Evolutionary conservation across 2,329 filamentous ascomycete species (phyloP).

Genomic region (Fusarium azukiicola): DNA sequence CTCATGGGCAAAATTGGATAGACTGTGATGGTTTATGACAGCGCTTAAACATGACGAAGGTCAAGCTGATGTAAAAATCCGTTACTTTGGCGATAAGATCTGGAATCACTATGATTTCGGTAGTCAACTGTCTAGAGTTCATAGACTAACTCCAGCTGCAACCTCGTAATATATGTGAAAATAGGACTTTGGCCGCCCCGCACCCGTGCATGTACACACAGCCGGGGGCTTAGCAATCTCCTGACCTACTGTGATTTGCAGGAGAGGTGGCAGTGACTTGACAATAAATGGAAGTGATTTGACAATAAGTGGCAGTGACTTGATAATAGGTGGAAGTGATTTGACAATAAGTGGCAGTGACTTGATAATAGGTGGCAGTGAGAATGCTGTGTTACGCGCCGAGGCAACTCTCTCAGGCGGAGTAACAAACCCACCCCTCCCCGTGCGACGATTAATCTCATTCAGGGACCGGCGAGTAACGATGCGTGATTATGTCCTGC

Average conservation of each 20-base stretch:
- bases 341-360: too few species aligned
- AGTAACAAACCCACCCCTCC: background rate
- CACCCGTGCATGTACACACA: background rate
- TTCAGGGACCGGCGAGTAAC: background rate
- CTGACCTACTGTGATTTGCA: background rate
- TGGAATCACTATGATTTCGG: too few species aligned
- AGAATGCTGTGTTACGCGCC: background rate
- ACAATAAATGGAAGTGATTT: too few species aligned
- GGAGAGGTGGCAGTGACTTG: background rate
- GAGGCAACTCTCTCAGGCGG: background rate
- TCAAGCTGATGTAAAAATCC: too few species aligned
- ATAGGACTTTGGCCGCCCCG: background rate
- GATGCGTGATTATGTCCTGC: background rate
- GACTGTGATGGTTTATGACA: too few species aligned
- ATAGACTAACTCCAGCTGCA: too few species aligned
- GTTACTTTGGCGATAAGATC: too few species aligned
- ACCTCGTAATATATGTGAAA: background rate
- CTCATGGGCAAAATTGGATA: too few species aligned
- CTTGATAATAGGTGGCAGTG: background rate
- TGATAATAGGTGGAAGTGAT: too few species aligned
- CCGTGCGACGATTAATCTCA: background rate
- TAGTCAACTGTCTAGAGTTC: too few species aligned
- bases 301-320: background rate
- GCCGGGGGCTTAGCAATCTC: background rate
- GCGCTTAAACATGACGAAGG: too few species aligned